These are phyloP conservation scores for Corymbia calophylla DNA, from an alignment of 441 rosid genomes.

Conservation along the genomic window DNA sequence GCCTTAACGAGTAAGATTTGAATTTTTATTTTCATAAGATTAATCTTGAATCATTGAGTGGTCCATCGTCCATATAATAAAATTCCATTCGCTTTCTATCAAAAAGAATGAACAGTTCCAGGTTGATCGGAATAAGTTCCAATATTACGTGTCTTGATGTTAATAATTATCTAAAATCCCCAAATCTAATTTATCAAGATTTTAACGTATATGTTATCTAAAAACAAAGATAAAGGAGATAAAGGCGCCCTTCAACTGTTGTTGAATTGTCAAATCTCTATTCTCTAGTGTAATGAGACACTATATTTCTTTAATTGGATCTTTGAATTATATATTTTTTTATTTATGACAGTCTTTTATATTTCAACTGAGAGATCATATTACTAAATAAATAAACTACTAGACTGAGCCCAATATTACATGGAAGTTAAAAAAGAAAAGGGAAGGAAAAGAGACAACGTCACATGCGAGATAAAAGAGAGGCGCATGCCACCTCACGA, in stretches of 20 bases:
- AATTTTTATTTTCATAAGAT: background rate
- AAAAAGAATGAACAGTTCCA: too few species aligned
- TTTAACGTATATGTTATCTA: background rate
- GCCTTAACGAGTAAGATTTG: background rate
- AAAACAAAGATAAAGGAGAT: background rate
- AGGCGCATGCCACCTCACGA: background rate
- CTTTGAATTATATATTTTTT: background rate
- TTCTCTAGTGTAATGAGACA: too few species aligned
- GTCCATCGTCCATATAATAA: too few species aligned
- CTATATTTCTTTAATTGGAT: too few species aligned
- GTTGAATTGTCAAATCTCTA: background rate
- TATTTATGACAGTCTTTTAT: background rate
- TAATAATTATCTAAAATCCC: too few species aligned
- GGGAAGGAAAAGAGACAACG: background rate
- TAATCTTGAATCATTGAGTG: too few species aligned
- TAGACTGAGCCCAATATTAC: too few species aligned
- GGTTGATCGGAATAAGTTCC: too few species aligned
- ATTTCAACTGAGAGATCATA: fast-evolving
- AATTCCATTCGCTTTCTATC: too few species aligned
- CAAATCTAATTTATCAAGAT: background rate
- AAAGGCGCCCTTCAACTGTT: background rate
- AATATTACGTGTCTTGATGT: too few species aligned
- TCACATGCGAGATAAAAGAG: background rate
- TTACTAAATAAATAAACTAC: too few species aligned
- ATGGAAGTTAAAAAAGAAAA: background rate